Conservation (phyloP, 345 rosid genomes). For the Eucalyptus tenuipes region DNA sequence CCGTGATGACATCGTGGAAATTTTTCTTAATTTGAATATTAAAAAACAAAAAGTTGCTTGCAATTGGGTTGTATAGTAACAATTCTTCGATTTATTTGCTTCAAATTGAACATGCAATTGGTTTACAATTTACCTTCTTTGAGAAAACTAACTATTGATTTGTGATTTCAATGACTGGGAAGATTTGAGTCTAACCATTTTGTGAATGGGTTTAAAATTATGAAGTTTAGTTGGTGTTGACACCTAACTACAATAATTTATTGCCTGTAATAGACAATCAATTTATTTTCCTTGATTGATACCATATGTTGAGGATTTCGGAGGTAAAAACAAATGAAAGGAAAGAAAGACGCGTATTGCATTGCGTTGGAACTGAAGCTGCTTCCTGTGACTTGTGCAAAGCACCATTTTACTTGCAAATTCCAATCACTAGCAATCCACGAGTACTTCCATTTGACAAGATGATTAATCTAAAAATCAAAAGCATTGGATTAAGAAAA, state of each 20-base stretch:
- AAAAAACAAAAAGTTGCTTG: neutral
- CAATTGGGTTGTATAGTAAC: neutral
- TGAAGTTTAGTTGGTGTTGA: neutral
- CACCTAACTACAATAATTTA: neutral
- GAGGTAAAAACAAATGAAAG: neutral
- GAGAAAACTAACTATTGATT: neutral
- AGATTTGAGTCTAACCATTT: neutral
- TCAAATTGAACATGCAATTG: neutral
- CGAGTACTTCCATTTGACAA: fast-evolving
- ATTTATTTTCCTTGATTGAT: neutral
- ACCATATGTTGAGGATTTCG: neutral
- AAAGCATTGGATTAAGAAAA: neutral
- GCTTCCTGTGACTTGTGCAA: fast-evolving
- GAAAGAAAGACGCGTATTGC: fast-evolving
- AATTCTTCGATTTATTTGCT: neutral
- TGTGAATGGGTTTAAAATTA: neutral
- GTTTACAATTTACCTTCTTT: fast-evolving
- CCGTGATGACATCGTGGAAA: fast-evolving
- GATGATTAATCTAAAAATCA: neutral
- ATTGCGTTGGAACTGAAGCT: neutral
- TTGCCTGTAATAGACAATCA: fast-evolving
- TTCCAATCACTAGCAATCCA: neutral
- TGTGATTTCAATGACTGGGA: neutral
- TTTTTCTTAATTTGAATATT: neutral
- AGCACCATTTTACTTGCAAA: neutral